Base-by-base conservation (phyloP, 2,329 filamentous ascomycete genomes). In the Ceratocystis colombiana region DNA sequence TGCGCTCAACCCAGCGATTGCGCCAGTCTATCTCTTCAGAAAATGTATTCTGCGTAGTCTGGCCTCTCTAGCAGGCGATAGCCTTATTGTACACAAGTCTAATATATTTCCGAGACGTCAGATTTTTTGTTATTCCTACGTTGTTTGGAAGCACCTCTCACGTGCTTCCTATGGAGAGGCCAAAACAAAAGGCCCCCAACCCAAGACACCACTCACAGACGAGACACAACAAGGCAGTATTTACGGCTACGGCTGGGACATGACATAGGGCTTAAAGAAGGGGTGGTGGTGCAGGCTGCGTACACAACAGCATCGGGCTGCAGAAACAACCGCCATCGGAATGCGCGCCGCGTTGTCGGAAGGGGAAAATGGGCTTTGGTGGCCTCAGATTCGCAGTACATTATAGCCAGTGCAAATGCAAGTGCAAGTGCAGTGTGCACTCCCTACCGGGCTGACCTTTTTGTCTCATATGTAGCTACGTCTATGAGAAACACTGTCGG, bases 401-500 rank as follows among this genome's bases (percentile, higher is more conserved):
- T 8, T 37, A 37, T 8, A 37, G 33, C 33, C 33, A 37, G 7
- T 37, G 8, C 33, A 12, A 37, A 2, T 37, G 33, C 33, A 12
- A 37, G 8, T 37, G 33, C 10, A 37, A 33, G 30, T 7, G 30
- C 33, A 37, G 33, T 37, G 33, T 37, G 33, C 33, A 37, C 33
- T 37, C 8, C 33, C 33, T 37, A 8, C 5, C 7, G 20, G 17
- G 46, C 17, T 22, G n/a, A 50, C 22, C 3, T 37, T 12, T 37
- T 3, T 50, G 46, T 50, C 46, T 50, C 46, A 20, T 57, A 22
- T 57, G 10, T 57, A 22, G 22, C 22, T 57, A 15, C 12, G 20
- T 57, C 53, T 22, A 30, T 12, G 53, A 57, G 53, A 57, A 57
- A 30, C 53, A 28, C 10, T 30, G 25, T 57, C 53, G 53, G 53